A percentile compares a stretch with the other conserved stretches of the same genome.
These are phyloP conservation scores for Sedum album DNA, from an alignment of 164 flowering plant genomes.

Conservation along the genomic window DNA sequence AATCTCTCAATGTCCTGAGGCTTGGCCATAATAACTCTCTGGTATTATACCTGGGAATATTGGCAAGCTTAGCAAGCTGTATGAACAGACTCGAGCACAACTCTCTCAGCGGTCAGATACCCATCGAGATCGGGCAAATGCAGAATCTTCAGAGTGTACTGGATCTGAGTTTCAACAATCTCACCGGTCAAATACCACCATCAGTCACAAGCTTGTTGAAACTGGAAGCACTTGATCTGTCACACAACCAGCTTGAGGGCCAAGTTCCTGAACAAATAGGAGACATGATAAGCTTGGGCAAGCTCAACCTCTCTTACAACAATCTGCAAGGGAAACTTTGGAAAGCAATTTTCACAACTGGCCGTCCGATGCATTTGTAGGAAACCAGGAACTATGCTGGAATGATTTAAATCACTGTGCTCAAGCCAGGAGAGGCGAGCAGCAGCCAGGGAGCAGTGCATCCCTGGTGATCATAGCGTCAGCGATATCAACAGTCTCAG, in stretches of 20 bases:
- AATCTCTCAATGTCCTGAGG: conserved; percentile 60
- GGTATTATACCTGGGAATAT: conserved; percentile 58
- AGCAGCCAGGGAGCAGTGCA: conserved; percentile 20
- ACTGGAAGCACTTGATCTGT: conserved; percentile 78
- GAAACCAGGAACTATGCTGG: conserved; percentile 70
- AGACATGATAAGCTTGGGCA: conserved; percentile 73
- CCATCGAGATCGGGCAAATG: conserved; percentile 60
- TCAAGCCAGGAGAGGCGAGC: conserved; percentile 2
- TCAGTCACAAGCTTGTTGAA: conserved; percentile 50
- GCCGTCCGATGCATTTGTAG: conserved; percentile 63
- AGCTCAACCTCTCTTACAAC: conserved; percentile 75
- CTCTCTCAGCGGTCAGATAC: conserved; percentile 56
- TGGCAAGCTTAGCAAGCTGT: conserved; percentile 63
- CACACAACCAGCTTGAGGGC: conserved; percentile 70
- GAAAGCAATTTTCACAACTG: conserved; percentile 50
- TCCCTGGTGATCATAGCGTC: conserved; percentile 38
- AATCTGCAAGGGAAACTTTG: conserved; percentile 61
- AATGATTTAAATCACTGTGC: conserved; percentile 43
- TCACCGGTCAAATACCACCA: conserved; percentile 63
- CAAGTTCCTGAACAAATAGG: conserved; percentile 55
- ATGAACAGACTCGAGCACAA: conserved; percentile 66
- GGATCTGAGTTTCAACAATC: conserved; percentile 79
- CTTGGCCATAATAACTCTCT: conserved; percentile 46
- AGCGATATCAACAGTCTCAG: conserved; percentile 38
- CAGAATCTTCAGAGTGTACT: conserved; percentile 68